Evolutionary conservation across 2,329 filamentous ascomycete genomes (phyloP).

Genomic region (Graphilbum sp.): DNA sequence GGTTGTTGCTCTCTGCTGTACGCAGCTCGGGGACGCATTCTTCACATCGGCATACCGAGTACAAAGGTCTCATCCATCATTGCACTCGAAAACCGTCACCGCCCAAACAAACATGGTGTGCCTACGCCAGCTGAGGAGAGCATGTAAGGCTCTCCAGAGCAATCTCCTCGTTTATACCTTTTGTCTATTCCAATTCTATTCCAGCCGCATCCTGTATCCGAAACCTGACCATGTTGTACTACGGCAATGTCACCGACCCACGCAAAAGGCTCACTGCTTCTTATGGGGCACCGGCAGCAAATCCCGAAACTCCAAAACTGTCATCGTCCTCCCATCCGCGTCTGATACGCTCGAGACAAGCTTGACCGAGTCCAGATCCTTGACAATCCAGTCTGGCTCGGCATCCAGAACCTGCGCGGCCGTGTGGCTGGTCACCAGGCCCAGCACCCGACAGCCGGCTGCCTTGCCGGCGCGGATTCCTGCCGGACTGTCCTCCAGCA

Average conservation of each 20-base stretch:
- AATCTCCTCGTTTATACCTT: neutral
- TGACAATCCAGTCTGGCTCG: conserved; percentile 76
- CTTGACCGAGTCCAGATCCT: conserved; percentile 58
- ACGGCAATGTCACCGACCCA: no score
- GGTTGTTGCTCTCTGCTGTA: no score
- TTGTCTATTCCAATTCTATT: no score
- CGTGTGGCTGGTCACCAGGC: conserved; percentile 70
- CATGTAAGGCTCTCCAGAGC: no score
- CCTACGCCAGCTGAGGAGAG: no score
- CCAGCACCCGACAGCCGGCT: conserved; percentile 72
- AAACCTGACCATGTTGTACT: no score
- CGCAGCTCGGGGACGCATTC: no score
- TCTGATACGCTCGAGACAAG: conserved; percentile 41
- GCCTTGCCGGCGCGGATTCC: conserved; percentile 72
- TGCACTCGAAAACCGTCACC: no score
- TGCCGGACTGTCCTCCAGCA: conserved; percentile 79
- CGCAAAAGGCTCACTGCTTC: neutral
- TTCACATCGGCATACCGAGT: no score
- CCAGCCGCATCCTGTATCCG: no score
- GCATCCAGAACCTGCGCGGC: conserved; percentile 54
- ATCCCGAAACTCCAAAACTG: conserved; percentile 49
- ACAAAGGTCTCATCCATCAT: no score
- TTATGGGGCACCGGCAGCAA: conserved; percentile 21
- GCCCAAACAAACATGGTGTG: no score
- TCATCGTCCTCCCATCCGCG: conserved; percentile 21